Conservation (phyloP, 2,329 filamentous ascomycete species). For the Phoma herbarum region DNA sequence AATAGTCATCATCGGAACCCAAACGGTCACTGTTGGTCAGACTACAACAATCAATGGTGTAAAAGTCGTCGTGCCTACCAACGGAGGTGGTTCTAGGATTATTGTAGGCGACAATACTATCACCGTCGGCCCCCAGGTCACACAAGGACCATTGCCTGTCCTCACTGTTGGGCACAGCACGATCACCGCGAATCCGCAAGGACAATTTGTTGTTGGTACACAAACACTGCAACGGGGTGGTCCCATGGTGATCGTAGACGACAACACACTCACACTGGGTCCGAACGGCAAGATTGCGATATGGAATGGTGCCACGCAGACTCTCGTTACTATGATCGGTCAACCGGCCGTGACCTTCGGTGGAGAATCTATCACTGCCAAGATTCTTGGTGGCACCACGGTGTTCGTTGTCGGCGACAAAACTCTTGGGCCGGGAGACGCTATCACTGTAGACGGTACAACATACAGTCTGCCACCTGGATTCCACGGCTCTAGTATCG, state of each 20-base stretch:
- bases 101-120: constrained; percentile 44
- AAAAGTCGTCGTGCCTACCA: constrained; percentile 36
- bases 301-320: constrained; percentile 46
- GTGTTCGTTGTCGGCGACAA: constrained; percentile 31
- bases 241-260: constrained; percentile 47
- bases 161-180: constrained; percentile 38
- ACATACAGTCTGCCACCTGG: constrained; percentile 35
- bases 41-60: constrained; percentile 45
- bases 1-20: constrained; percentile 35
- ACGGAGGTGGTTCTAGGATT: constrained; percentile 34
- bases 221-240: constrained; percentile 49
- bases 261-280: constrained; percentile 46
- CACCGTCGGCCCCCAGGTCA: constrained; percentile 30
- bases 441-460: constrained; percentile 37
- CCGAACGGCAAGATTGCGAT: constrained; percentile 50
- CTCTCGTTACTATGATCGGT: constrained; percentile 31
- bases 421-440: constrained; percentile 33
- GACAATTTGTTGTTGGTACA: constrained; percentile 46
- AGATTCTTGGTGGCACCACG: constrained; percentile 37
- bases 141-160: constrained; percentile 26
- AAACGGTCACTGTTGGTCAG: constrained; percentile 44
- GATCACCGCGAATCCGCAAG: constrained; percentile 44
- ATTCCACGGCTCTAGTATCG: constrained; percentile 28
- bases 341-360: constrained; percentile 35
- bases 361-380: constrained; percentile 32